Conservation (phyloP, 768 basidiomycete species). For the Kwoniella sp. region DNA sequence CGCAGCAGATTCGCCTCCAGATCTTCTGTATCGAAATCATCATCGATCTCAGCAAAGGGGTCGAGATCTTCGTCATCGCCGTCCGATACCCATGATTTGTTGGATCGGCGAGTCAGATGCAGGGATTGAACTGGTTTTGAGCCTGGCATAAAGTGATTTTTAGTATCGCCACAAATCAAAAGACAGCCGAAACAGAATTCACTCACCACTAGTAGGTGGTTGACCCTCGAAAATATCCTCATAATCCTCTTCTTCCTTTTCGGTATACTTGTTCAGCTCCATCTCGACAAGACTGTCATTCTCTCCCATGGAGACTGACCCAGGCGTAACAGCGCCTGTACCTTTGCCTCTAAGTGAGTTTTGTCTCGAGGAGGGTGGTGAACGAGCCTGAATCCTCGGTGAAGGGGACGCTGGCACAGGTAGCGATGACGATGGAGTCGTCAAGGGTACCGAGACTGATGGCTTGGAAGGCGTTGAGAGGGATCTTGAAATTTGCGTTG, state of each 20-base stretch:
- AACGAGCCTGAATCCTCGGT: constrained; percentile 15
- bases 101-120: constrained; percentile 81
- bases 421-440: constrained; percentile 20
- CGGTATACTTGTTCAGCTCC: constrained; percentile 82
- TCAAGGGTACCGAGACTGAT: neutral
- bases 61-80: constrained; percentile 80
- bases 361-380: constrained; percentile 37
- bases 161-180: neutral
- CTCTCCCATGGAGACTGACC: neutral
- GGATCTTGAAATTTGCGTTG: constrained; percentile 5
- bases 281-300: constrained; percentile 43
- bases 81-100: constrained; percentile 86
- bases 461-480: constrained; percentile 18
- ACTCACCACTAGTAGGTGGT: constrained; percentile 52
- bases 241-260: constrained; percentile 88
- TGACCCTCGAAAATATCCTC: constrained; percentile 78
- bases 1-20: constrained; percentile 87
- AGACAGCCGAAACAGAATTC: neutral
- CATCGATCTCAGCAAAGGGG: constrained; percentile 97
- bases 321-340: constrained; percentile 9
- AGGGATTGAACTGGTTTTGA: constrained; percentile 62
- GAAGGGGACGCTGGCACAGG: constrained; percentile 24
- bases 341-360: constrained; percentile 36
- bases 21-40: constrained; percentile 76
- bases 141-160: neutral